Percentiles rank a stretch among this genome's conserved stretches.
Conservation (phyloP, 2,329 filamentous ascomycete species). For the Hirsutella rhossiliensis region DNA sequence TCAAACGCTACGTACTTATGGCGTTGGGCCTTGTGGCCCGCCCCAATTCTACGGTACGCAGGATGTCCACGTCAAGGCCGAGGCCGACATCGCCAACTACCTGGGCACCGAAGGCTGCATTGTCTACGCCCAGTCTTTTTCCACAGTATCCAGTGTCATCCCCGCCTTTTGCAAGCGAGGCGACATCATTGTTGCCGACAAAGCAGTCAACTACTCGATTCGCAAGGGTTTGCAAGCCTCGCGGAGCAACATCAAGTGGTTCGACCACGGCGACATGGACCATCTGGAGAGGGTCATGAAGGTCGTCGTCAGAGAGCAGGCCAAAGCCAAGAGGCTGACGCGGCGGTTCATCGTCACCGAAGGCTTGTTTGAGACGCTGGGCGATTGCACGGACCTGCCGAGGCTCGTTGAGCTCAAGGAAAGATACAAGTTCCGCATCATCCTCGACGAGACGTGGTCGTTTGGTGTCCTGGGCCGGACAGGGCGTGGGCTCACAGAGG, state of each 20-base stretch:
- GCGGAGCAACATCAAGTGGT: conserved; percentile 85
- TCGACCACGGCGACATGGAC: conserved; percentile 90
- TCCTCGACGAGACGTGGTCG: conserved; percentile 94
- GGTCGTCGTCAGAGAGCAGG: conserved; percentile 78
- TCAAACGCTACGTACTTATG: conserved; percentile 85
- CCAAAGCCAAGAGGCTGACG: conserved; percentile 73
- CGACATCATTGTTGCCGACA: conserved; percentile 93
- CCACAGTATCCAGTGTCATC: conserved; percentile 92
- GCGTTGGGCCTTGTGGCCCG: conserved; percentile 90
- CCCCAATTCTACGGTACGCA: conserved; percentile 98
- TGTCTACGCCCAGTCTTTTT: conserved; percentile 92
- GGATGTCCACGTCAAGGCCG: conserved; percentile 95
- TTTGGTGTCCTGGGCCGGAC: conserved; percentile 90
- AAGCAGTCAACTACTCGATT: conserved; percentile 85
- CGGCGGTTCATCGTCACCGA: conserved; percentile 93
- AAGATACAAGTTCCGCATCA: conserved; percentile 94
- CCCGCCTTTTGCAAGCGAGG: conserved; percentile 94
- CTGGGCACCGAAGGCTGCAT: conserved; percentile 83
- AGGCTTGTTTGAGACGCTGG: conserved; percentile 81
- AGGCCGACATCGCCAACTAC: conserved; percentile 84
- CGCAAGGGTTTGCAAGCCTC: conserved; percentile 91
- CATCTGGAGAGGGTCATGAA: conserved; percentile 79
- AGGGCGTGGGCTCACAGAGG: conserved; percentile 85
- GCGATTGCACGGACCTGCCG: conserved; percentile 74
- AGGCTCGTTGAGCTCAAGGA: conserved; percentile 88